phyloP scores from a whole-genome alignment of 257 asterid species.

The Solanum commersonii region DNA sequence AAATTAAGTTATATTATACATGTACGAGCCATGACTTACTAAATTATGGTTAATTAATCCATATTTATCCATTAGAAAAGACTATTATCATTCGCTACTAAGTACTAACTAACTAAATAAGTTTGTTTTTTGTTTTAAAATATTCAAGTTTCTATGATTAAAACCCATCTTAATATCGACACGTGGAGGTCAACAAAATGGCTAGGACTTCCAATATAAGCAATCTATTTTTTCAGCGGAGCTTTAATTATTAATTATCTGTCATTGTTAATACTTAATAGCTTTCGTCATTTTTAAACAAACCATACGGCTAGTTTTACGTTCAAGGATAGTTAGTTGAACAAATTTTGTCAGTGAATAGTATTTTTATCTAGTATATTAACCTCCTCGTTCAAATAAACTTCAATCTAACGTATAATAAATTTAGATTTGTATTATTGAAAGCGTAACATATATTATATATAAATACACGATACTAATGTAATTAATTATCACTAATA shows the following conservation, averaged over 20 bases:
- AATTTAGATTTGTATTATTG: not conserved
- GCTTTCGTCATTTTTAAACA: not conserved
- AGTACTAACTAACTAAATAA: not conserved
- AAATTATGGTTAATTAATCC: not conserved
- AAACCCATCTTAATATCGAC: not conserved
- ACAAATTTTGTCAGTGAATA: not conserved
- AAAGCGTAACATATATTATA: too few relatives aligned
- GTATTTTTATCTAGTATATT: not conserved
- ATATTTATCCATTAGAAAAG: not conserved
- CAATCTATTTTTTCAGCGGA: not conserved
- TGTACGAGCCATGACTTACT: not conserved
- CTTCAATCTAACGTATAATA: too few relatives aligned
- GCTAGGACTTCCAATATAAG: not conserved
- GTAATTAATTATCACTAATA: not conserved
- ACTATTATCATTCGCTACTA: not conserved
- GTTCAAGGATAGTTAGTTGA: not conserved
- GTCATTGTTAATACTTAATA: not conserved
- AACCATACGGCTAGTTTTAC: not conserved
- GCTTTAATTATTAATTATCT: not conserved
- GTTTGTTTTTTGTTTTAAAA: not conserved
- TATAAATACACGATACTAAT: not conserved
- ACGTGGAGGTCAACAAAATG: not conserved
- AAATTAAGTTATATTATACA: not conserved
- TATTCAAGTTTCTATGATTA: not conserved
- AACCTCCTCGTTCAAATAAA: not conserved